Evolutionary conservation across 2,329 filamentous ascomycete species (phyloP), one percentile per base, ranked within the genome.

Genomic region (Podosphaera fusca): DNA sequence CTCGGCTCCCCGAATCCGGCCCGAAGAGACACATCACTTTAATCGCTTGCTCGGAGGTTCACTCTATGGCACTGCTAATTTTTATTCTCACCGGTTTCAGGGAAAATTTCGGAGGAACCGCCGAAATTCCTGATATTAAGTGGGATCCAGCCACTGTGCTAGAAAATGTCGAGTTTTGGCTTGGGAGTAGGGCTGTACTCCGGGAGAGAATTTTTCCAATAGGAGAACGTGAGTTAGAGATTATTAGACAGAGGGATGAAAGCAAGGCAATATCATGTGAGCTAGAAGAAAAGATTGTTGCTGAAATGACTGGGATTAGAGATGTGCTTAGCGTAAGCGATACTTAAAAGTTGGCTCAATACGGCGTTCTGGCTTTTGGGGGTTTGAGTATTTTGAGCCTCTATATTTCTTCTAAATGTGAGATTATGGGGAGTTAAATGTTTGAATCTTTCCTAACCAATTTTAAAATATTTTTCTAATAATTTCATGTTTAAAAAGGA

Each of bases 111-210:
- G 72, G 75, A 8, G 86, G 85, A 55, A 76, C 76, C n/a, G 79
- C 82, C 30, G 82, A 87, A 31, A 81, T 95, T 1, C 78, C 82
- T 12, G 73, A 78, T 7, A 74, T 95, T 5, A 75, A 79, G 56
- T 94, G 87, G 82, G 87, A 95, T 65, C 75, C 78, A 10, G 74
- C 75, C 0, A 74, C 75, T 1, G 76, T 94, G 52, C 76, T 84
- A 61, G 89, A 94, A 67, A 87, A 92, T 64, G 79, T 94, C 4
- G 87, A 94, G 62, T 85, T 85, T 61, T 87, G 87, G 75, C 71
- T 95, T 40, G 76, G 79, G 34, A 81, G 81, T 56, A 76, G 81
- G 58, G 79, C 80, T 61, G 72, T 82, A 57, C 71, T 95, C 57
- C 76, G 82, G 56, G 82, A 87, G 61, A 75, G 85, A 34, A 77